These are phyloP conservation scores for Begonia peltatifolia DNA, from an alignment of 306 rosid genomes.

Conservation along the genomic window DNA sequence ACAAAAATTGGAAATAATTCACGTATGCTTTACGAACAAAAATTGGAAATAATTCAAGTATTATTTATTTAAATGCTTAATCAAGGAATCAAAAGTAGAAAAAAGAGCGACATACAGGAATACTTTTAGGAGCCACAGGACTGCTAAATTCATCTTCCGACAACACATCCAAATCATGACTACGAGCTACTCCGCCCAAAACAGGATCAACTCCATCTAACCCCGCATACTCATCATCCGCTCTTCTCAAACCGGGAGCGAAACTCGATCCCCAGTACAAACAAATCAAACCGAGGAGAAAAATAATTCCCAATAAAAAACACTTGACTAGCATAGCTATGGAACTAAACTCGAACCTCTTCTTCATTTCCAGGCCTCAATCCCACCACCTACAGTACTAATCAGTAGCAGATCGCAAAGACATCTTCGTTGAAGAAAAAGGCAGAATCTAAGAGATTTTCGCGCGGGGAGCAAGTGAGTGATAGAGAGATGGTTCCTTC, in stretches of 20 bases:
- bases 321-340: constrained; percentile 13
- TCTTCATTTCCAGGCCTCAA: constrained; percentile 18
- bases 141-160: constrained; percentile 17
- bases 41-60: neutral
- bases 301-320: constrained; percentile 16
- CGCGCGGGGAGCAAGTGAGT: no score
- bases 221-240: constrained; percentile 14
- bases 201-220: constrained; percentile 16
- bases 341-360: constrained; percentile 15
- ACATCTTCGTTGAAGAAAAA: no score
- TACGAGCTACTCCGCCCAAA: constrained; percentile 7
- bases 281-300: constrained; percentile 24
- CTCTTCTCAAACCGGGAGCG: constrained; percentile 40
- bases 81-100: neutral
- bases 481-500: no score
- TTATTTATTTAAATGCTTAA: neutral
- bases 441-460: no score
- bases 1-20: neutral
- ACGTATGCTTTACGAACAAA: no score
- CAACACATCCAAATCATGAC: constrained; percentile 19
- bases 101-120: constrained; percentile 21
- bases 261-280: constrained; percentile 30
- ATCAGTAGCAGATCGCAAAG: no score
- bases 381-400: no score
- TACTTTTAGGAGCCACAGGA: constrained; percentile 21